Percentiles rank a stretch among this genome's conserved stretches.
phyloP scores from a whole-genome alignment of 371 early-diverging fungal genomes.

The Umbelopsis sp. region DNA sequence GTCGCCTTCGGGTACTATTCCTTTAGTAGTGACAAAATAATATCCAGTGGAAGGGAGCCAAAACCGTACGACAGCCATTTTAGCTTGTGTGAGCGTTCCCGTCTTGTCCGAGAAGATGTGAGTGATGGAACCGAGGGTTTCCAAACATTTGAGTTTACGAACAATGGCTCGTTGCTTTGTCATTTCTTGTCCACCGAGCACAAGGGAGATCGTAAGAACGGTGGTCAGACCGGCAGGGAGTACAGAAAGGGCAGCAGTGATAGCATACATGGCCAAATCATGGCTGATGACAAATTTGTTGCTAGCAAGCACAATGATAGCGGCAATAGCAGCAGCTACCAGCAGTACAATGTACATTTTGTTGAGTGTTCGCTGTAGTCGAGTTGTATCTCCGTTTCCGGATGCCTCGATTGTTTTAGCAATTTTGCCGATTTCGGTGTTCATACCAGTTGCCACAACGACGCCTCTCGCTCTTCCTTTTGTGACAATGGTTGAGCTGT shows the following conservation, averaged over 20 bases:
- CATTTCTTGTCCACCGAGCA: slow-evolving; percentile 46
- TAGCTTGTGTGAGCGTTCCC: slow-evolving; percentile 65
- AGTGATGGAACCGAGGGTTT: slow-evolving; percentile 93
- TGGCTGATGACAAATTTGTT: slow-evolving; percentile 45
- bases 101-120: slow-evolving; percentile 88
- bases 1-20: slow-evolving; percentile 68
- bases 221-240: slow-evolving; percentile 48
- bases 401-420: slow-evolving; percentile 77
- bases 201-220: slow-evolving; percentile 45
- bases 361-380: slow-evolving; percentile 77
- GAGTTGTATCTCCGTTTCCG: slow-evolving; percentile 64
- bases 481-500: slow-evolving; percentile 73
- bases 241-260: slow-evolving; percentile 43
- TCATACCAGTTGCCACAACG: slow-evolving; percentile 82
- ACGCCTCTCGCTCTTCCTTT: slow-evolving; percentile 79
- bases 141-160: slow-evolving; percentile 87
- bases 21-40: slow-evolving; percentile 63
- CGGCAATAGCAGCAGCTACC: slow-evolving; percentile 45
- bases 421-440: slow-evolving; percentile 90
- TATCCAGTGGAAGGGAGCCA: slow-evolving; percentile 71
- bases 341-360: slow-evolving; percentile 73
- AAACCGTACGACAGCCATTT: slow-evolving; percentile 75
- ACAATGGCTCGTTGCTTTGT: slow-evolving; percentile 55
- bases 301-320: slow-evolving; percentile 69
- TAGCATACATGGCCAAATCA: slow-evolving; percentile 47